These are phyloP conservation scores for Athelia sp. DNA, from an alignment of 1,284 basidiomycete genomes.

Conservation along the genomic window DNA sequence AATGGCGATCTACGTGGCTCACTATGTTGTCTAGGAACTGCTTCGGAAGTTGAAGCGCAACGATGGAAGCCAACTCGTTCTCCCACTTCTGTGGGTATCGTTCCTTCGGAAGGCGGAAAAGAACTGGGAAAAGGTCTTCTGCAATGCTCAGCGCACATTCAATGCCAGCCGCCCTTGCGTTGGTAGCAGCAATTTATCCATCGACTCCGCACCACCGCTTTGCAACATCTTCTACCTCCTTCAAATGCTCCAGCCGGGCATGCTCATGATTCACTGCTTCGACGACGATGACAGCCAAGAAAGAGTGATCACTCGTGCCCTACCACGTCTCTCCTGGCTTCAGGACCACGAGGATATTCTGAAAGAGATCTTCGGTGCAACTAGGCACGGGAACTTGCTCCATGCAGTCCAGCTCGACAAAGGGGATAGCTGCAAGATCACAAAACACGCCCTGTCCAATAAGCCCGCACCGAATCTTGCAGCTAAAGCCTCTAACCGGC, in stretches of 20 bases:
- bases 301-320: neutral
- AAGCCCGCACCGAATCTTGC: neutral
- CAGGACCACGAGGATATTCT: neutral
- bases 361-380: neutral
- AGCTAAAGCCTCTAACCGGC: neutral
- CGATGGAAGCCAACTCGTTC: no score
- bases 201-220: neutral
- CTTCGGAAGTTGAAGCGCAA: no score
- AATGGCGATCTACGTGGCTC: no score
- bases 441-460: neutral
- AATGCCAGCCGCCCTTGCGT: neutral
- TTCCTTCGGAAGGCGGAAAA: no score
- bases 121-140: no score
- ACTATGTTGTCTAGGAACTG: no score
- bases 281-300: neutral
- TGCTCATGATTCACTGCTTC: neutral
- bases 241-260: neutral
- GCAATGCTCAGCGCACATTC: neutral
- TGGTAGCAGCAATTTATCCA: neutral
- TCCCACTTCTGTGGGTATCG: no score
- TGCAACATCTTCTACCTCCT: neutral
- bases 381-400: neutral
- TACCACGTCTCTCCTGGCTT: neutral
- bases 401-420: neutral
- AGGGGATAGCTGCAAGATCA: neutral